A percentile compares a stretch with the other conserved stretches of the same genome.
phyloP scores from a whole-genome alignment of 2,329 filamentous ascomycete genomes.

The Trichoderma citrinoviride region DNA sequence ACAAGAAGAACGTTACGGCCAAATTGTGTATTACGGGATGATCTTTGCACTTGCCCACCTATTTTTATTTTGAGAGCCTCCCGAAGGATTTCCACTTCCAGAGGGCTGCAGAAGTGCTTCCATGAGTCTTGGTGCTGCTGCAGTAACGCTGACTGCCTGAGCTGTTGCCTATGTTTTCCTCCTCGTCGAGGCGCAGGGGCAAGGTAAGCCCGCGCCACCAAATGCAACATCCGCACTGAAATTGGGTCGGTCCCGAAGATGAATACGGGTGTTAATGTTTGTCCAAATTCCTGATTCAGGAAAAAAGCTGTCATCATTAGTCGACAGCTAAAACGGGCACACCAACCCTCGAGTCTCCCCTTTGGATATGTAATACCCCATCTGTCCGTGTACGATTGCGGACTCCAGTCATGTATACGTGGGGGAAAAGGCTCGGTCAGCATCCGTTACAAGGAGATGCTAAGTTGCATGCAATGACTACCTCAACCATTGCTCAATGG shows the following conservation, averaged over 20 bases:
- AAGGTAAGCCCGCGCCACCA: slow-evolving; percentile 58
- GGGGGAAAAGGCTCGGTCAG: slow-evolving; percentile 50
- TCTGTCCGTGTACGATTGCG: slow-evolving; percentile 43
- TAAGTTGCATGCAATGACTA: slow-evolving; percentile 61
- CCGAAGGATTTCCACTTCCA: slow-evolving; percentile 57
- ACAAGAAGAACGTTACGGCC: slow-evolving; percentile 16
- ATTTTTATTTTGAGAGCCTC: slow-evolving; percentile 25
- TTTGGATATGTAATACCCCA: slow-evolving; percentile 37
- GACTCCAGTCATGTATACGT: slow-evolving; percentile 56
- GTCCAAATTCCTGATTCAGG: background rate
- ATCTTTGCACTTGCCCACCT: slow-evolving; percentile 23
- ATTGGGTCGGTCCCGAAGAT: slow-evolving; percentile 46
- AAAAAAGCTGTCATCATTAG: background rate
- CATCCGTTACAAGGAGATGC: slow-evolving; percentile 54
- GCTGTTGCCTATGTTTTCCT: slow-evolving; percentile 33
- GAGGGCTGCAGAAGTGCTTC: slow-evolving; percentile 63
- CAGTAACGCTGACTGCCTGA: slow-evolving; percentile 51
- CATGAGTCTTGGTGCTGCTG: slow-evolving; percentile 49
- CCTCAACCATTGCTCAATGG: slow-evolving; percentile 43
- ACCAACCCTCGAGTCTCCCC: slow-evolving; percentile 47
- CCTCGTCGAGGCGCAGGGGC: slow-evolving; percentile 53
- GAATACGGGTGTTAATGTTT: slow-evolving; percentile 44
- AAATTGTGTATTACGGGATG: slow-evolving; percentile 19
- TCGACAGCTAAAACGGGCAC: no score
- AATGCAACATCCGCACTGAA: slow-evolving; percentile 64